Conservation (phyloP, 345 rosid genomes). For the Linum lewisii region DNA sequence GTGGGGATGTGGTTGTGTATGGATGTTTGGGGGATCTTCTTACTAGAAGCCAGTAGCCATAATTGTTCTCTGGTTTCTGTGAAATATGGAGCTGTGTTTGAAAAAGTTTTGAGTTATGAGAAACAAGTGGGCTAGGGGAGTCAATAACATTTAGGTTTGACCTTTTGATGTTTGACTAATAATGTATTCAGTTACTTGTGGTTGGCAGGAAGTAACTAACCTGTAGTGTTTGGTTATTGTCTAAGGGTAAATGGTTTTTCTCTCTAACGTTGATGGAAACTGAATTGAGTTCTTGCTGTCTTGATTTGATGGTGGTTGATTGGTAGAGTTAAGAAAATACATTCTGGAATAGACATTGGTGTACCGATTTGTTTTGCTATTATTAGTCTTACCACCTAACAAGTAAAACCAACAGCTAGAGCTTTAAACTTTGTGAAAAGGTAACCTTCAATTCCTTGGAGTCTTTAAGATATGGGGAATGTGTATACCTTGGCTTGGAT, state of each 20-base stretch:
- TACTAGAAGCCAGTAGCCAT: too few relatives aligned
- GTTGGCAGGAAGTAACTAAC: not conserved
- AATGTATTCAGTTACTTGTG: not conserved
- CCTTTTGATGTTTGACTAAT: not conserved
- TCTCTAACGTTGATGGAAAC: too few relatives aligned
- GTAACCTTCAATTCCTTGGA: not conserved
- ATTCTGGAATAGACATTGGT: not conserved
- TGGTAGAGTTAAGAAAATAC: not conserved
- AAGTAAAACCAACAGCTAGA: not conserved
- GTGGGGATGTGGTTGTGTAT: too few relatives aligned
- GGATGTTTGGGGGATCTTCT: too few relatives aligned
- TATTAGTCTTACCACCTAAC: not conserved
- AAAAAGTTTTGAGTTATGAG: not conserved
- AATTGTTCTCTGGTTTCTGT: too few relatives aligned
- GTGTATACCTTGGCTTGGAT: not conserved
- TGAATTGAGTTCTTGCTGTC: too few relatives aligned
- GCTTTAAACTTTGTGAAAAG: conserved; percentile 1
- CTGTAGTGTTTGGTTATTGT: not conserved
- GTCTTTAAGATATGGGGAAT: not conserved
- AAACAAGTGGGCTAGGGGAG: not conserved
- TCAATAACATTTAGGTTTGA: not conserved
- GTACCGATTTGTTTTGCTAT: not conserved
- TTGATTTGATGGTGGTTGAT: too few relatives aligned
- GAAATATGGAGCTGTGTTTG: not conserved
- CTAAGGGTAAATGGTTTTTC: too few relatives aligned